Percentiles rank a stretch among this genome's conserved stretches.
Evolutionary conservation across 2,329 filamentous ascomycete genomes (phyloP).

Genomic region (Diplodia seriata): DNA sequence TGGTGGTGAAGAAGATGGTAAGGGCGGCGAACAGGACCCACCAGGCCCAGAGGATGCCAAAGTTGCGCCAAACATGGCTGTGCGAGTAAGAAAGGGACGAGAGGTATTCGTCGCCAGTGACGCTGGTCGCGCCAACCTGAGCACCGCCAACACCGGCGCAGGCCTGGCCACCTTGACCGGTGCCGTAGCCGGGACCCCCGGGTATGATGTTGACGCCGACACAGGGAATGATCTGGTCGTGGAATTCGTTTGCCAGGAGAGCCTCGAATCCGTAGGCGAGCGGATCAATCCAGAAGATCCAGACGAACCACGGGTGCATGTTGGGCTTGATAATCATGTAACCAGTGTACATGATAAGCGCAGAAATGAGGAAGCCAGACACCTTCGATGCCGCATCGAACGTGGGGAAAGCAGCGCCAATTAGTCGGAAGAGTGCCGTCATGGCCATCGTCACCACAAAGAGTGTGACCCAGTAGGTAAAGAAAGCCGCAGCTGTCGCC

Average conservation of each 20-base stretch:
- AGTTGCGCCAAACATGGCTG: conserved; percentile 41
- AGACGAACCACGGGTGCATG: conserved; percentile 63
- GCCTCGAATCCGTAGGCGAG: conserved; percentile 33
- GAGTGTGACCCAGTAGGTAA: conserved; percentile 78
- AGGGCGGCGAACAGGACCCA: conserved; percentile 66
- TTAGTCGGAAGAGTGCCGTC: conserved; percentile 82
- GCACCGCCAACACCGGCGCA: conserved; percentile 68
- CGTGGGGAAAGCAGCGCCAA: conserved; percentile 72
- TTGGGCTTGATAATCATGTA: conserved; percentile 60
- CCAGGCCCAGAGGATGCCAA: conserved; percentile 61
- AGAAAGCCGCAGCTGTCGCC: conserved; percentile 75
- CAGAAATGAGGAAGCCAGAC: conserved; percentile 61
- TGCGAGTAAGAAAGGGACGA: conserved; percentile 54
- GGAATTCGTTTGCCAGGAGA: conserved; percentile 33
- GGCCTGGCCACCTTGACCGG: conserved; percentile 51
- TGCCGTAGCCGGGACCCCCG: conserved; percentile 54
- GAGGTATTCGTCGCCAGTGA: conserved; percentile 67
- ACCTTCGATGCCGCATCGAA: conserved; percentile 62
- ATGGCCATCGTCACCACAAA: conserved; percentile 74
- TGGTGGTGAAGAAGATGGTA: conserved; percentile 64
- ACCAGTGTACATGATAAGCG: conserved; percentile 68
- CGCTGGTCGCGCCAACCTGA: conserved; percentile 53
- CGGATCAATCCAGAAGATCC: conserved; percentile 60
- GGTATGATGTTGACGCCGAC: conserved; percentile 60
- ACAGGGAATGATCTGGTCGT: conserved; percentile 54